Percentiles rank a stretch among this genome's conserved stretches.
phyloP scores from a whole-genome alignment of 768 basidiomycete species.

The Calocybe cyanea region DNA sequence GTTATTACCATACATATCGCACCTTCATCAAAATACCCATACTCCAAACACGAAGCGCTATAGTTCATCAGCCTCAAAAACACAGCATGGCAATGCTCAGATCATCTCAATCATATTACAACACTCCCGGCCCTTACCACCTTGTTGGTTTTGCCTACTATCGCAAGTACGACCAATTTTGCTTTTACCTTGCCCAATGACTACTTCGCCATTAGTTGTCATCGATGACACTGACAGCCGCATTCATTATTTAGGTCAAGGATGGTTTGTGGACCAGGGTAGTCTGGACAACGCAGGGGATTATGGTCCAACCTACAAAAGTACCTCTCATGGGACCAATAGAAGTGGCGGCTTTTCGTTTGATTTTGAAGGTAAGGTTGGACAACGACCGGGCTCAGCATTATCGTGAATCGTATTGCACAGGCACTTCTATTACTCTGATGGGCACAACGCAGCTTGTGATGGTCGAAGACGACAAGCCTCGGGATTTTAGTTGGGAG shows the following conservation, averaged over 20 bases:
- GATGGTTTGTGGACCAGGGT: constrained; percentile 26
- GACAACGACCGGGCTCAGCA: not conserved
- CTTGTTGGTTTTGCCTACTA: no score
- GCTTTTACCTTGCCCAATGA: no score
- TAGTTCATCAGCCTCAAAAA: no score
- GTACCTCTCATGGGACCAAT: constrained; percentile 27
- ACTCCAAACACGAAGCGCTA: no score
- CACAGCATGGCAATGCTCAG: no score
- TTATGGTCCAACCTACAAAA: constrained; percentile 28
- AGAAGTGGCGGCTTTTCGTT: constrained; percentile 23
- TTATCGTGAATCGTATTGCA: not conserved
- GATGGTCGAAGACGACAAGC: constrained; percentile 13
- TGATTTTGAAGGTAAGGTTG: constrained; percentile 23
- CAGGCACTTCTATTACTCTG: constrained; percentile 15
- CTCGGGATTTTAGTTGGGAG: constrained; percentile 19
- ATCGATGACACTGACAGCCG: constrained; percentile 28
- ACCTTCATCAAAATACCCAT: no score
- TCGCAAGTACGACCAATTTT: no score
- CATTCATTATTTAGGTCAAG: constrained; percentile 25
- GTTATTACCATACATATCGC: no score
- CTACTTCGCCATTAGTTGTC: constrained; percentile 21
- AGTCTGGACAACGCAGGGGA: constrained; percentile 25
- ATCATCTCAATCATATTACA: no score
- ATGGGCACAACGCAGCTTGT: not conserved
- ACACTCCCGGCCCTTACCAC: no score